Evolutionary conservation across 2,329 filamentous ascomycete species (phyloP).

Genomic region (Ophiostoma piceae): DNA sequence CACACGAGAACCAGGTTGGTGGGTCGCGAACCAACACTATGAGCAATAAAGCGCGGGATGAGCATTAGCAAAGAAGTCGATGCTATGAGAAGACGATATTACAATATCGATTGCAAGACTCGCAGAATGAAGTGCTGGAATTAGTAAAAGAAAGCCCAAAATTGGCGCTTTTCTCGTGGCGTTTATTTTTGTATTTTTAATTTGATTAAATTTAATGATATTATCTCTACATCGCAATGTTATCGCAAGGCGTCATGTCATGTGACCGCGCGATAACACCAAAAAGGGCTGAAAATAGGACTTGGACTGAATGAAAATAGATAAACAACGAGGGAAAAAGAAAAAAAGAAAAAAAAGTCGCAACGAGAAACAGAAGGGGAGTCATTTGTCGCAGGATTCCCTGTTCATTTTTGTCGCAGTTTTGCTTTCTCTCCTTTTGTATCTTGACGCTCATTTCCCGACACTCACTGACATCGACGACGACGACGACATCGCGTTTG

Average conservation of each 20-base stretch:
- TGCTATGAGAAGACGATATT: neutral
- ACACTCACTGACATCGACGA: neutral
- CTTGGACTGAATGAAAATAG: neutral
- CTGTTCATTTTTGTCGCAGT: neutral
- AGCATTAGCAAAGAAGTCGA: neutral
- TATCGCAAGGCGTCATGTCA: slow-evolving; percentile 15
- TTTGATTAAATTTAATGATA: neutral
- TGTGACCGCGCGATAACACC: slow-evolving; percentile 13
- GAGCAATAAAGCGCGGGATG: neutral
- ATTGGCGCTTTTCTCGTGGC: neutral
- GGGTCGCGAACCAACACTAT: neutral
- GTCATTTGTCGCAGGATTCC: neutral
- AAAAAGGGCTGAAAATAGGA: neutral
- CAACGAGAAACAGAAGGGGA: neutral
- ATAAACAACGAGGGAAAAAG: neutral
- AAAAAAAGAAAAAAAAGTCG: neutral
- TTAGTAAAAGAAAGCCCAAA: neutral
- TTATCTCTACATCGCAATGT: too few relatives aligned
- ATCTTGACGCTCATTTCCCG: neutral
- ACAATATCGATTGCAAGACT: neutral
- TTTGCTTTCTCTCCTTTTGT: neutral
- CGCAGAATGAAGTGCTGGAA: neutral
- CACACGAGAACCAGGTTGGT: neutral
- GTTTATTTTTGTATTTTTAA: neutral
- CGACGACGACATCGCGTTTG: neutral